Base-by-base conservation (phyloP, 202 grass and related monocot genomes). In the Sporobolus alterniflorus region DNA sequence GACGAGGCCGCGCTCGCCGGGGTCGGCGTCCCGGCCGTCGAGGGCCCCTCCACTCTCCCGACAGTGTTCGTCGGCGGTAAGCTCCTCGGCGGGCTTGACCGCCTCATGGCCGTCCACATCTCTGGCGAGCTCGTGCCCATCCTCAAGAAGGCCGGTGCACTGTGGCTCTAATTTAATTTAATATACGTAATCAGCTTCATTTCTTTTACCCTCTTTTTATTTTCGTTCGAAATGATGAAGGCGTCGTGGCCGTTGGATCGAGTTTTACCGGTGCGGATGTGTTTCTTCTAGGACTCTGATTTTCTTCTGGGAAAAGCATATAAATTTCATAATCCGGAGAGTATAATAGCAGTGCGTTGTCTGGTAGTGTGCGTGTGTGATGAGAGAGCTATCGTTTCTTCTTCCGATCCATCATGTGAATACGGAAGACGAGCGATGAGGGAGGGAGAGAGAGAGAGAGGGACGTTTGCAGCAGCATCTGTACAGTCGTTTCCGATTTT, bases 121-220 rank as follows among this genome's bases (percentile, higher is more conserved):
- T 88, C 96, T 59, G 96, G 96, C 73, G 96, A 98, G 49, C 96
- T 98, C 43, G 92, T 98, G 87, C 93, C 96, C 47, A 98, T 95
- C 67, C 82, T 98, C 20, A 98, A 98, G 91, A 83, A 93, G 80
- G 96, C 96, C 79, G 91, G 93, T 9, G 96, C 96, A 31, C 96
- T 98, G 36, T 98, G 92, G 92, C 93, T 98, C 40, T 98, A 46
- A 87, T 87, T 26, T 76, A 50, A 80, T 83, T 29, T 59, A 59
- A 44, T 44, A n/a, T n/a, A n/a, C n/a, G n/a, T n/a, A 44, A 26
- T 57, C 54, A 57, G 22, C 8, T 60, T 48, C n/a, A 20, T 8
- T 12, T 3, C 1, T 22, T 61, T 16, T 11, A 7, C 41, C 0
- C 1, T 4, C 56, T 28, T 42, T 3, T n/a, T 47, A 43, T 42